A percentile compares a stretch with the other conserved stretches of the same genome.
Evolutionary conservation across 2,329 filamentous ascomycete species (phyloP).

Genomic region (Penicillium sp.): DNA sequence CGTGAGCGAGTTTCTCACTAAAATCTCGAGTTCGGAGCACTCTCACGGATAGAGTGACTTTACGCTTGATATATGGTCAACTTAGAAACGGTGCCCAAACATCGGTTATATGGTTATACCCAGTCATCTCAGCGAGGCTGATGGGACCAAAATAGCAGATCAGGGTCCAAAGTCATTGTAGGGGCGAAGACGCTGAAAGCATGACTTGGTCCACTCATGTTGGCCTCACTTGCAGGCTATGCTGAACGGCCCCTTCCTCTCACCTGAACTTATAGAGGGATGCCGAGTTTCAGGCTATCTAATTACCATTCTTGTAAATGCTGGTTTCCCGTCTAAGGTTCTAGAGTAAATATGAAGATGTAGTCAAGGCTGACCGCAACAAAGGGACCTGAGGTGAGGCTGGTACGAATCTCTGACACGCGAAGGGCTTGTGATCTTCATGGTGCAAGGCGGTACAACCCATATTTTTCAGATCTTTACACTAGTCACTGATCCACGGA

Average conservation of each 20-base stretch:
- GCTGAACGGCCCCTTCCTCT: background rate
- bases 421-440: too few relatives aligned
- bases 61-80: background rate
- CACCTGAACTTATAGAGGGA: background rate
- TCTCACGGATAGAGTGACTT: background rate
- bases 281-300: background rate
- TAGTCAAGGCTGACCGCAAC: too few relatives aligned
- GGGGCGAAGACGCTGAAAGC: background rate
- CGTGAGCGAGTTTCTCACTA: background rate
- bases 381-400: too few relatives aligned
- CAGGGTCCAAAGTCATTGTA: background rate
- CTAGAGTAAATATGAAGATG: too few relatives aligned
- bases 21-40: background rate
- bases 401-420: too few relatives aligned
- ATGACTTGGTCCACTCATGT: background rate
- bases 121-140: background rate
- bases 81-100: too few relatives aligned
- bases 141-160: background rate
- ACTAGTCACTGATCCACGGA: too few relatives aligned
- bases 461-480: too few relatives aligned
- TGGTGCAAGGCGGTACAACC: too few relatives aligned
- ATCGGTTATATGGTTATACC: background rate
- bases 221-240: background rate
- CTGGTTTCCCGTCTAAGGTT: background rate
- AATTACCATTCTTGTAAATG: background rate